phyloP scores from a whole-genome alignment of 2,329 filamentous ascomycete species.

The Diaporthe citri region DNA sequence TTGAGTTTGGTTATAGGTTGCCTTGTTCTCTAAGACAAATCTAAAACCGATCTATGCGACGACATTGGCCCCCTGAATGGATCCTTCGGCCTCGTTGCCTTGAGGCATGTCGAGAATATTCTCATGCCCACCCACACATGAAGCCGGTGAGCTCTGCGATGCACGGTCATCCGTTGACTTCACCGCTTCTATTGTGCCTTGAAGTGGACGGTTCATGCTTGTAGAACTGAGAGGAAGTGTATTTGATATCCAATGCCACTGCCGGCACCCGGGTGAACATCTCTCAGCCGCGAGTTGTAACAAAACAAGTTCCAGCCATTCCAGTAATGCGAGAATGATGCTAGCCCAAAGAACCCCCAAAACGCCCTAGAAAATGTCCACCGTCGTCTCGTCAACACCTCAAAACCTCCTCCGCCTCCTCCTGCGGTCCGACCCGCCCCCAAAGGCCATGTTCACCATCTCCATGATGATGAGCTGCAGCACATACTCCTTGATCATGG shows the following conservation, averaged over 20 bases:
- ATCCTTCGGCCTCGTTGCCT: background rate
- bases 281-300: background rate
- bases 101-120: background rate
- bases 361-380: background rate
- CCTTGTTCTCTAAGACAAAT: background rate
- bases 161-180: too few species aligned
- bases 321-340: background rate
- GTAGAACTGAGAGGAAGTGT: background rate
- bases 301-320: too few species aligned
- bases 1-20: background rate
- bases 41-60: too few species aligned
- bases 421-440: conserved; percentile 31
- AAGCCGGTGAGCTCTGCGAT: background rate
- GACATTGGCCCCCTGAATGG: background rate
- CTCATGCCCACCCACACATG: too few species aligned
- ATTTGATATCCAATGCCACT: background rate
- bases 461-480: conserved; percentile 38
- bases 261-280: too few species aligned
- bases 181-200: background rate
- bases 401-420: conserved; percentile 32
- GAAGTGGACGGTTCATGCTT: background rate
- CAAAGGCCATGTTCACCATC: conserved; percentile 37
- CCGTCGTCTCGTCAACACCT: background rate
- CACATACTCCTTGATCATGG: conserved; percentile 39
- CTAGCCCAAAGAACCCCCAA: background rate